Conservation (phyloP, 2,329 filamentous ascomycete genomes). For the Epicoccum nigrum region DNA sequence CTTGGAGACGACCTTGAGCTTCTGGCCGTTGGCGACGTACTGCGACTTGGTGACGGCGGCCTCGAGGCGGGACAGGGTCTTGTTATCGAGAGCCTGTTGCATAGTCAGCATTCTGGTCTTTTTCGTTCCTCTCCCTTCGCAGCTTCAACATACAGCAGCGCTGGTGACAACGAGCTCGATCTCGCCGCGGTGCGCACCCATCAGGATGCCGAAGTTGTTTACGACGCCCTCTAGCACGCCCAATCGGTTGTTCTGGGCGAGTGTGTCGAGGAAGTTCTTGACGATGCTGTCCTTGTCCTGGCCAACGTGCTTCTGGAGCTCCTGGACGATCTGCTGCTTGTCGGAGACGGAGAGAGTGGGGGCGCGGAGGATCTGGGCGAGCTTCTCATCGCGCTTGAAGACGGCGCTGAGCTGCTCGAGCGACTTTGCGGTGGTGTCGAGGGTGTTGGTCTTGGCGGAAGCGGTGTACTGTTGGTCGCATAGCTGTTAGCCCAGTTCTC, state of each 20-base stretch:
- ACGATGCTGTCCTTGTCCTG: slow-evolving; percentile 76
- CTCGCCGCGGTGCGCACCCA: slow-evolving; percentile 89
- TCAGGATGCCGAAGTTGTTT: slow-evolving; percentile 85
- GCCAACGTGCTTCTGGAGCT: slow-evolving; percentile 81
- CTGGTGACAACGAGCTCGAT: slow-evolving; percentile 90
- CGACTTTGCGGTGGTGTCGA: slow-evolving; percentile 85
- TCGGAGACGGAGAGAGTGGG: slow-evolving; percentile 79
- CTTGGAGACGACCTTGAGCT: slow-evolving; percentile 95
- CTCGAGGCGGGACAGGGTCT: slow-evolving; percentile 85
- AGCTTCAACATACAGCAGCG: slow-evolving; percentile 71
- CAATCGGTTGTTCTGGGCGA: slow-evolving; percentile 97
- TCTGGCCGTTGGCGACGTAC: slow-evolving; percentile 90
- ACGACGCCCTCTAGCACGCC: slow-evolving; percentile 79
- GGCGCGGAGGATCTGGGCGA: slow-evolving; percentile 74
- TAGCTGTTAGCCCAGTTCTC: slow-evolving; percentile 35
- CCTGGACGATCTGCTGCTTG: slow-evolving; percentile 84
- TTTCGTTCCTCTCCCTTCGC: not conserved
- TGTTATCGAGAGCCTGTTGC: slow-evolving; percentile 79
- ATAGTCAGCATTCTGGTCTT: slow-evolving; percentile 20
- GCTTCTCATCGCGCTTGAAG: slow-evolving; percentile 83
- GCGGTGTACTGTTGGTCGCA: slow-evolving; percentile 79
- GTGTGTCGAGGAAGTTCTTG: slow-evolving; percentile 89
- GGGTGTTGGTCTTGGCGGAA: slow-evolving; percentile 81
- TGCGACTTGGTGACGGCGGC: slow-evolving; percentile 84
- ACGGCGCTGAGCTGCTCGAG: slow-evolving; percentile 73